These are phyloP conservation scores for Zhuliangozyma blackwelliae DNA, from an alignment of 1,139 yeast genomes.

Conservation along the genomic window DNA sequence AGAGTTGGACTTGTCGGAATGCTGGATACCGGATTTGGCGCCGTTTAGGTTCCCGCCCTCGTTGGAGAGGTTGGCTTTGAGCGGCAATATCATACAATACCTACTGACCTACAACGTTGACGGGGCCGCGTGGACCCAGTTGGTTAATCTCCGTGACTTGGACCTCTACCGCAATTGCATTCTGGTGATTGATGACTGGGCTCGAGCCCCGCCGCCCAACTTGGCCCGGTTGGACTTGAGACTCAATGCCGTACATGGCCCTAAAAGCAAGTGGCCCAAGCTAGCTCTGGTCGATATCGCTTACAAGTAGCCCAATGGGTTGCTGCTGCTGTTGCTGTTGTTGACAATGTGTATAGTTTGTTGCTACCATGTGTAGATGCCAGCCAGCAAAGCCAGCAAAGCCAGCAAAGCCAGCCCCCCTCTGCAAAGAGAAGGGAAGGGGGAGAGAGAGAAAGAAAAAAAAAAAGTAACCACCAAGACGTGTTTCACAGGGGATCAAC, in stretches of 20 bases:
- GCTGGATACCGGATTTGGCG: constrained; percentile 16
- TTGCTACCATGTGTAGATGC: too few species aligned
- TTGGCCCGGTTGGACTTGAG: constrained; percentile 21
- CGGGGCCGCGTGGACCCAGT: constrained; percentile 19
- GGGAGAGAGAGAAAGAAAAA: too few species aligned
- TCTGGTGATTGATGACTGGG: constrained; percentile 18
- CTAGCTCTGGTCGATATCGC: too few species aligned
- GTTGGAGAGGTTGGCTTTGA: constrained; percentile 18
- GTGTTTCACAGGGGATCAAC: too few species aligned
- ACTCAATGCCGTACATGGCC: constrained; percentile 13
- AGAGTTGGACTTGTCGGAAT: constrained; percentile 21
- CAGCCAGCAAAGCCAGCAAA: too few species aligned
- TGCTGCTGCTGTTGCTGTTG: too few species aligned
- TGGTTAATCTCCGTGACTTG: constrained; percentile 19
- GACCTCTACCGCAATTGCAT: constrained; percentile 23
- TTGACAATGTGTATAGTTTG: too few species aligned
- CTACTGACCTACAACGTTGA: constrained; percentile 13
- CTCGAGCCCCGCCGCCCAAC: constrained; percentile 17
- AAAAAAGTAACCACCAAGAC: too few species aligned
- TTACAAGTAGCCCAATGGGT: too few species aligned
- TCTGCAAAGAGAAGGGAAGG: too few species aligned
- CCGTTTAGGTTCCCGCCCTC: constrained; percentile 24
- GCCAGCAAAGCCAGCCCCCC: too few species aligned
- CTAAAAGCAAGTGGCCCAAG: constrained; percentile 7
- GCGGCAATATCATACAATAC: constrained; percentile 17